Percentiles rank a stretch among this genome's conserved stretches.
Evolutionary conservation across 345 rosid species (phyloP).

Genomic region (Aquilaria sinensis): DNA sequence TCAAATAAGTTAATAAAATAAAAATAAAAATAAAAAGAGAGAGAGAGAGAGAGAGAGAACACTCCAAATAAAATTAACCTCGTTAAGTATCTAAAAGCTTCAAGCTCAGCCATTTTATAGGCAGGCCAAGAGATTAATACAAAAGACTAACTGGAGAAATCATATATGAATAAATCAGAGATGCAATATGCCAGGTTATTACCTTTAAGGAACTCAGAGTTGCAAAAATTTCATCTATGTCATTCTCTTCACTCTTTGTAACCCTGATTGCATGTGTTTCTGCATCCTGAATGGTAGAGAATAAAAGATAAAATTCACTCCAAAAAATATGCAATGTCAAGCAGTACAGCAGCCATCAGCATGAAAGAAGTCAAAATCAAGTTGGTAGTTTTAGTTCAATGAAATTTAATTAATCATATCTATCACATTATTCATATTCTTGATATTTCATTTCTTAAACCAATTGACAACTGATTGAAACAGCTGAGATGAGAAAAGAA

Average conservation of each 20-base stretch:
- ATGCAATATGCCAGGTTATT: neutral
- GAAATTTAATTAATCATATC: neutral
- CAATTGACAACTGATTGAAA: neutral
- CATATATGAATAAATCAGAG: neutral
- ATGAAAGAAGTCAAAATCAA: neutral
- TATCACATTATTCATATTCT: neutral
- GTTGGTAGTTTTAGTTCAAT: neutral
- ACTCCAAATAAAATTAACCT: no score
- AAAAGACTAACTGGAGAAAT: neutral
- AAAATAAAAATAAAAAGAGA: neutral
- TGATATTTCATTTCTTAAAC: neutral
- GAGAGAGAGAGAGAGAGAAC: no score
- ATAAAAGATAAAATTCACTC: neutral
- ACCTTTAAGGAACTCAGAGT: conserved; percentile 67
- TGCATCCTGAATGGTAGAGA: conserved; percentile 45
- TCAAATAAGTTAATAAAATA: conserved; percentile 1
- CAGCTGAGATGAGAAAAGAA: neutral
- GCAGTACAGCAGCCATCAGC: neutral
- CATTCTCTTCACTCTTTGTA: conserved; percentile 38
- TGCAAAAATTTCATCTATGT: conserved; percentile 42
- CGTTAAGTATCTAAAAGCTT: no score
- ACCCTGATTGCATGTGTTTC: conserved; percentile 50
- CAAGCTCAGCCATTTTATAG: no score
- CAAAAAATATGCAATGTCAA: neutral
- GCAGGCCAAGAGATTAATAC: no score